phyloP scores from a whole-genome alignment of 352 stramenopile species.

The Blastocystis sp. region DNA sequence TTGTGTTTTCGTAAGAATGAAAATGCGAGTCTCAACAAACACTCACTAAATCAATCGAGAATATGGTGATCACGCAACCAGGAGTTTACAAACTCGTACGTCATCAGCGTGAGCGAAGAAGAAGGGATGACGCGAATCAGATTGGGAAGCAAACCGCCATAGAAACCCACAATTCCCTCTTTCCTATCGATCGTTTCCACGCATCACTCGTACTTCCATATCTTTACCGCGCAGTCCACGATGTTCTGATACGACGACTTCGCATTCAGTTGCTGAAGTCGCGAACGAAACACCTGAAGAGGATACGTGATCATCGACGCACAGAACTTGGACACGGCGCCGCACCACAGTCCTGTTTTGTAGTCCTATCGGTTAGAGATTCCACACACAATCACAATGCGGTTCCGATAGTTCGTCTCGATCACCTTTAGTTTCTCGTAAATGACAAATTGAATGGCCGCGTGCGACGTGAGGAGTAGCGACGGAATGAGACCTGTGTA shows the following conservation, averaged over 20 bases:
- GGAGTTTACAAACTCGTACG: slow-evolving; percentile 52
- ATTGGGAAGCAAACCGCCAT: slow-evolving; percentile 41
- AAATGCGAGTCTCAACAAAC: slow-evolving; percentile 2
- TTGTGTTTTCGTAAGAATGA: background rate
- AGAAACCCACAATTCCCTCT: slow-evolving; percentile 48
- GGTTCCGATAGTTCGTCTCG: background rate
- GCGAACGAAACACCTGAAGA: slow-evolving; percentile 42
- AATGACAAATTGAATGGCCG: slow-evolving; percentile 54
- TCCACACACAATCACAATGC: background rate
- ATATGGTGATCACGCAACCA: background rate
- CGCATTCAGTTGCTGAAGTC: slow-evolving; percentile 52
- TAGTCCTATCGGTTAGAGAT: background rate
- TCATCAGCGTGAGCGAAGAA: slow-evolving; percentile 56
- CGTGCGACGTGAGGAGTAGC: slow-evolving; percentile 40
- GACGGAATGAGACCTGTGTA: slow-evolving; percentile 51
- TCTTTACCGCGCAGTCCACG: slow-evolving; percentile 37
- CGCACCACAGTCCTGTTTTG: slow-evolving; percentile 42
- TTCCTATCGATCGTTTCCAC: background rate
- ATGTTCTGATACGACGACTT: slow-evolving; percentile 39
- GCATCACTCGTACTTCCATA: slow-evolving; percentile 4
- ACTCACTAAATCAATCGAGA: slow-evolving; percentile 7
- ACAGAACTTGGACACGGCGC: slow-evolving; percentile 42
- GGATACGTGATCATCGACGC: slow-evolving; percentile 55
- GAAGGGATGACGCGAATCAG: slow-evolving; percentile 44
- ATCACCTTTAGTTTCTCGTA: slow-evolving; percentile 52